Conservation (phyloP, 2,329 filamentous ascomycete genomes). For the Colletotrichum phormii region DNA sequence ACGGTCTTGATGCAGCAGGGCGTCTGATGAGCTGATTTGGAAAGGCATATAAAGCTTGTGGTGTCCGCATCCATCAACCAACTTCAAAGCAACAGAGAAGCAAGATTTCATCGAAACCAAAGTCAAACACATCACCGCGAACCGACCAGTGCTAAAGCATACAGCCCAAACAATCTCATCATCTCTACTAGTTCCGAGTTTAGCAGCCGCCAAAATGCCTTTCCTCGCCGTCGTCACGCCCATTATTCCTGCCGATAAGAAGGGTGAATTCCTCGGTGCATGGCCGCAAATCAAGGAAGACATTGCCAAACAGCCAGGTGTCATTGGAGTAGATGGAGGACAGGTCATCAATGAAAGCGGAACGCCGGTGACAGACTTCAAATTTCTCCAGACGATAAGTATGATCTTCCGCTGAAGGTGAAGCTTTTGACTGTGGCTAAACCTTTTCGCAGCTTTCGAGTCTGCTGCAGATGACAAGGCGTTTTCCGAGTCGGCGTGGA, state of each 20-base stretch:
- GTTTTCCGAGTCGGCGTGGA: slow-evolving; percentile 23
- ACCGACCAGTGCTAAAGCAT: background rate
- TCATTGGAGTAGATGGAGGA: slow-evolving; percentile 10
- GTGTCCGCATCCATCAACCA: background rate
- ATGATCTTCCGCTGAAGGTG: background rate
- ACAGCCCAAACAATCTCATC: background rate
- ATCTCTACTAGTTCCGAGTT: background rate
- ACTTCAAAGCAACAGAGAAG: background rate
- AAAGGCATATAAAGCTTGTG: background rate
- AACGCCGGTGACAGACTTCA: slow-evolving; percentile 21
- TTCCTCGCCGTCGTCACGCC: slow-evolving; percentile 17
- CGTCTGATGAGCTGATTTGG: background rate
- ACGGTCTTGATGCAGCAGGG: background rate
- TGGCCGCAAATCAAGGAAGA: slow-evolving; percentile 26
- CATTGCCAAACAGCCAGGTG: slow-evolving; percentile 23
- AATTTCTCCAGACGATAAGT: slow-evolving; percentile 27
- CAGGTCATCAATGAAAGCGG: slow-evolving; percentile 23
- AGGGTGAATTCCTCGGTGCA: slow-evolving; percentile 29
- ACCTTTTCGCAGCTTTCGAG: slow-evolving; percentile 8
- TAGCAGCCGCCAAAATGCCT: slow-evolving; percentile 21
- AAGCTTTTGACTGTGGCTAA: background rate
- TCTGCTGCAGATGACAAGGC: slow-evolving; percentile 20
- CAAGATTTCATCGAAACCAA: background rate
- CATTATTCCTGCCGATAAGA: slow-evolving; percentile 20
- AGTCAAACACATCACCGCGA: background rate